Evolutionary conservation across 139 green algal genomes (phyloP), one percentile per base, ranked within the genome.

Genomic region (Chlorella vulgaris): DNA sequence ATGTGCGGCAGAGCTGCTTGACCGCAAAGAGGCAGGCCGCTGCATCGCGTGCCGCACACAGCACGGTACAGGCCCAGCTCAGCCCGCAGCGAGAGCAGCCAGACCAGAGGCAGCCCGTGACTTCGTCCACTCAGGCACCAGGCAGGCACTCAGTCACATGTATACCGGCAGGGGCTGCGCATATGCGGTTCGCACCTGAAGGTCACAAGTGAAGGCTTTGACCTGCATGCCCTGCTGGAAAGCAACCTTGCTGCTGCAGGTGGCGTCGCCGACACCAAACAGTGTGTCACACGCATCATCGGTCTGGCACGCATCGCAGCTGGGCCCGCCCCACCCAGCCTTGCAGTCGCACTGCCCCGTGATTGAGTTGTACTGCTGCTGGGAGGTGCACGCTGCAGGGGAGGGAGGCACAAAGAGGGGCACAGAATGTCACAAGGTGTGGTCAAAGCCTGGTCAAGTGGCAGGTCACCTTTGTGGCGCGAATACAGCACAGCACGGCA

Each of bases 151-250:
- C n/a, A n/a, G n/a, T n/a, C n/a, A n/a, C n/a, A n/a, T n/a, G n/a
- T n/a, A n/a, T n/a, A n/a, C n/a, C n/a, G 29, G 33, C 63, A 42
- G 33, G 7, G 31, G n/a, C n/a, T 29, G 33, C 63, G n/a, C 31
- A 24, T 26, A 22, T 29, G 7, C 13, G 60, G 24, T 24, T 35
- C n/a, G 42, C 53, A 65, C 53, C 36, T 38, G n/a, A 28, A 86
- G 71, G 24, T 81, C 70, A 73, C 85, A 94, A 26, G 67, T 84
- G 80, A 90, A 89, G 0, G 62, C n/a, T 58, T 91, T 91, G 60
- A 81, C 83, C 26, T 63, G 50, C 26, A 74, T 87, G 42, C 84
- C 74, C 47, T 83, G 74, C 58, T 63, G 81, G 79, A 84, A 94
- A 0, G 66, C 22, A 15, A 79, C 31, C 19, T 61, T 50, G 7